Base-by-base conservation (phyloP, 2,329 filamentous ascomycete genomes). In the Calonectria montana region DNA sequence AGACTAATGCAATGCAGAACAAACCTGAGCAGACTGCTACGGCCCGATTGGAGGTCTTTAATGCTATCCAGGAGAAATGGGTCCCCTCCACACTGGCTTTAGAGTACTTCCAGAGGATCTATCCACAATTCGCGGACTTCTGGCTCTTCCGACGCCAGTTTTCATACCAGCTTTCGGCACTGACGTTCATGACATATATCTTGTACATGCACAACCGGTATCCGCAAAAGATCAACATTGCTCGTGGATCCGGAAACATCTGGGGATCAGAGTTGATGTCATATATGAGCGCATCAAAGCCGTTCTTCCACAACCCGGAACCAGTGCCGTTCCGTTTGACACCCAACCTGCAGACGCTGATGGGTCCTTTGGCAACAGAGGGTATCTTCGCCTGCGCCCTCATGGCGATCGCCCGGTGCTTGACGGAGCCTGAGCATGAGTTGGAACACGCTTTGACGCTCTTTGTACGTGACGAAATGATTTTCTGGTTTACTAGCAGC, bases 111-210 rank as follows among this genome's bases (percentile, higher is more conserved):
- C 94, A 96, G 81, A 88, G 90, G 76, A 94, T 92, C 6, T 98
- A 97, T 85, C 94, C 95, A 35, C 93, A 94, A 74, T 99, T 94
- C 83, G 91, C 94, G 55, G 96, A 98, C 79, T 98, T 98, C 88
- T 99, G 96, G 95, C 90, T 99, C 70, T 99, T 99, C 94, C 94
- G 97, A 71, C 93, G 96, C 71, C 96, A 98, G 76, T 98, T 99
- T 85, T 94, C 95, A 25, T 98, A 98, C 87, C 97, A 99, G 84
- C 92, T 98, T 73, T 96, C 97, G 23, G 92, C 96, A 2, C 89
- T 98, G 75, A 98, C 97, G 1, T 99, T 99, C 86, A 98, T 99
- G 94, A 98, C 97, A 4, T 99, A 98, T 82, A 93, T 98, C 71
- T 93, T 99, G 86, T 96, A 96, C 86, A 98, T 99, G 92, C 95